Evolutionary conservation across 1,139 yeast genomes (phyloP).

Genomic region (Arxiozyma bovina): DNA sequence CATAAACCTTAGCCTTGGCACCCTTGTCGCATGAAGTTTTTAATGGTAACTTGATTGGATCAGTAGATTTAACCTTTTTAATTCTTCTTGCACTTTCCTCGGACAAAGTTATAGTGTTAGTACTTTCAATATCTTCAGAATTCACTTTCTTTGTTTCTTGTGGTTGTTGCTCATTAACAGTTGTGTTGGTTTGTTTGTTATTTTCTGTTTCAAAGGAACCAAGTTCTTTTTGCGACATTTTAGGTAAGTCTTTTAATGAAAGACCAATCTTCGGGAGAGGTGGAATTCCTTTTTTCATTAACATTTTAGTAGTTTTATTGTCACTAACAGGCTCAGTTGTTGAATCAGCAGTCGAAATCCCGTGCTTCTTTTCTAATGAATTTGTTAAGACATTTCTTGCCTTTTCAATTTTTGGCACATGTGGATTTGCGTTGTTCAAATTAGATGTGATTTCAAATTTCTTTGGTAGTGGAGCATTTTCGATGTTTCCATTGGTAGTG

Average conservation of each 20-base stretch:
- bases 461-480: neutral
- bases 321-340: neutral
- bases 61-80: neutral
- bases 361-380: neutral
- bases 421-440: neutral
- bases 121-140: neutral
- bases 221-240: neutral
- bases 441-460: neutral
- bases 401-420: neutral
- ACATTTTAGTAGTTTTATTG: neutral
- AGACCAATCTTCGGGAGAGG: neutral
- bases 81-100: slow-evolving; percentile 1
- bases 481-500: neutral
- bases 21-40: slow-evolving; percentile 4
- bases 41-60: neutral
- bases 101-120: neutral
- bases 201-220: neutral
- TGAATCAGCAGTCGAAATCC: neutral
- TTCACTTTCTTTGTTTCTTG: neutral
- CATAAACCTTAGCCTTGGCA: slow-evolving; percentile 8
- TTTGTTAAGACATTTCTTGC: neutral
- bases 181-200: neutral
- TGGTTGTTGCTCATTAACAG: neutral
- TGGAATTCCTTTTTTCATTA: neutral
- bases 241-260: neutral